These are phyloP conservation scores for Amauroascus niger DNA, from an alignment of 2,329 filamentous ascomycete genomes.

Conservation along the genomic window DNA sequence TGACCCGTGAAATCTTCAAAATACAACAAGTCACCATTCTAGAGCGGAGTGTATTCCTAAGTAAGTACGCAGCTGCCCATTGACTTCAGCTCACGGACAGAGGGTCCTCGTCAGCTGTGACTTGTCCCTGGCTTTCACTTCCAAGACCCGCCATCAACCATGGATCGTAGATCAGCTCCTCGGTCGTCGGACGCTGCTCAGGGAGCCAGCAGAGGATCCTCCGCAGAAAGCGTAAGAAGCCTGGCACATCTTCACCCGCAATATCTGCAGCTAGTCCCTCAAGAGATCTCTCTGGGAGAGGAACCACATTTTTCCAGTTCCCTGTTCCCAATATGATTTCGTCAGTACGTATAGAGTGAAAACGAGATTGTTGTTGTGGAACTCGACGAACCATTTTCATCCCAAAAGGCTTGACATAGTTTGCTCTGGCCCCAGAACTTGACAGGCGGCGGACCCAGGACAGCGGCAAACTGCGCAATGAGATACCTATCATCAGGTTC, in stretches of 20 bases:
- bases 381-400: conserved; percentile 14
- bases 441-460: conserved; percentile 14
- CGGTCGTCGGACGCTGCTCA: conserved; percentile 16
- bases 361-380: not conserved
- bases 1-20: conserved; percentile 6
- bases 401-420: conserved; percentile 20
- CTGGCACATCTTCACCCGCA: conserved; percentile 23
- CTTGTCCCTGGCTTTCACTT: not conserved
- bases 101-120: conserved; percentile 4
- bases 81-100: conserved; percentile 7
- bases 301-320: not conserved
- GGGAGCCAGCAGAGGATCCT: conserved; percentile 20
- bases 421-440: conserved; percentile 16
- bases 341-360: not conserved
- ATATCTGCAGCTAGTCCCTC: not conserved
- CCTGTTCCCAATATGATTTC: not conserved
- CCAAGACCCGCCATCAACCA: conserved; percentile 15
- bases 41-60: conserved; percentile 4
- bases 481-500: conserved; percentile 13
- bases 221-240: conserved; percentile 16
- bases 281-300: conserved; percentile 2
- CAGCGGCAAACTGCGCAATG: conserved; percentile 21
- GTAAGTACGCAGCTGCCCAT: conserved; percentile 5
- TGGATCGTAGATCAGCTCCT: conserved; percentile 16
- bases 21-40: conserved; percentile 7